Base-by-base conservation (phyloP, 768 basidiomycete species). In the Crepidotus variabilis region DNA sequence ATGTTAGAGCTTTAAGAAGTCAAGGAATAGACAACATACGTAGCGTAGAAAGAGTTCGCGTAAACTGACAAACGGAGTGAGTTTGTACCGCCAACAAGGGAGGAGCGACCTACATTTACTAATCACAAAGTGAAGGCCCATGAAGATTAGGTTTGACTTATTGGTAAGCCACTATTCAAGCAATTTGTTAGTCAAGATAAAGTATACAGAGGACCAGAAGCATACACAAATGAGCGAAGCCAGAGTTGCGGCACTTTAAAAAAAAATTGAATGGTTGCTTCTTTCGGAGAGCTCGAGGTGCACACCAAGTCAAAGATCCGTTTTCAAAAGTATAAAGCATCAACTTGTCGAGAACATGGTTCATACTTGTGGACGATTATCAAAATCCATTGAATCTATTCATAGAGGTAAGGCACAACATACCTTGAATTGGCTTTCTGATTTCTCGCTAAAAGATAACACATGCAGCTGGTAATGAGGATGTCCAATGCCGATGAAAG, bases 281-380 rank as follows among this genome's bases (percentile, higher is more conserved):
- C 49, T 9, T 13, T 20, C 47, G 47, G 13, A 21, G 62, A 60
- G 21, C 35, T n/a, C 8, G n/a, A 52, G 39, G 24, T 23, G 61
- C 66, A n/a, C 58, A 75, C 76, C 76, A 75, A 24, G 82, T 83
- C 28, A 83, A 57, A 7, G 76, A 65, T 54, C 81, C 82, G 34
- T 75, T 81, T 61, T 84, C 82, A 46, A 83, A 75, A 0, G 80
- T 76, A 57, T 83, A 83, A 0, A 80, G 59, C 39, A 82, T 78
- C 47, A 82, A 69, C 0, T 69, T 63, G 54, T 81, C 74, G 21
- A 84, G 71, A 22, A 83, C 59, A 7, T 74, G 73, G 56, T 81
- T 78, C 62, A 83, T 59, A 52, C 80, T 82, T 55, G 14, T 6
- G 32, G 48, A n/a, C 55, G 34, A 24, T 2, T 14, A n/a, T 22